Conservation (phyloP, 164 flowering plant genomes). For the Stephania yunnanensis region DNA sequence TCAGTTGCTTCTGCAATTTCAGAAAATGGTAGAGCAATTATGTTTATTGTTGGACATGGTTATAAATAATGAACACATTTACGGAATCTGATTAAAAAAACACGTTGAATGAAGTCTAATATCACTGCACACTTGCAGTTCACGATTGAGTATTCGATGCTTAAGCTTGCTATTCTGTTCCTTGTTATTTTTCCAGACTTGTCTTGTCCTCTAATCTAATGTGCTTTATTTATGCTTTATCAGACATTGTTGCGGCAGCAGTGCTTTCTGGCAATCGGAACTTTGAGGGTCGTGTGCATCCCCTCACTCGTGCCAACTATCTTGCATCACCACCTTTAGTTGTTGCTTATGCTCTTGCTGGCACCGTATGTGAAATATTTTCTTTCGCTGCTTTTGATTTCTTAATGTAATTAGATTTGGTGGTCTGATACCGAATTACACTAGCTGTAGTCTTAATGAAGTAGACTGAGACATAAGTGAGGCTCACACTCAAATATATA, state of each 20-base stretch:
- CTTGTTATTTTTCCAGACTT: not conserved
- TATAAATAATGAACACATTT: too few relatives aligned
- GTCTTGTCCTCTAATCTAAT: not conserved
- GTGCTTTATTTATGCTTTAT: not conserved
- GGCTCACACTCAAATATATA: not conserved
- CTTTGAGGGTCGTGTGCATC: constrained; percentile 97
- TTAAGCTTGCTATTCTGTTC: not conserved
- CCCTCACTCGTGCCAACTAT: constrained; percentile 91
- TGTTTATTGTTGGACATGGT: constrained; percentile 40
- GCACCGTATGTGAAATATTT: constrained; percentile 47
- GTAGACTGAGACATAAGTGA: not conserved
- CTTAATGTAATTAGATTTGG: not conserved
- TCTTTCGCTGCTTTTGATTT: not conserved
- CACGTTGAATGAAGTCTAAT: not conserved
- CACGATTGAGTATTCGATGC: not conserved
- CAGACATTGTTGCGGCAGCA: constrained; percentile 87
- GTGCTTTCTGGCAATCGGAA: constrained; percentile 97
- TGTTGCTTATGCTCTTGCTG: constrained; percentile 97
- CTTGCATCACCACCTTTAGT: constrained; percentile 98
- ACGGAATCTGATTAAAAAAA: too few relatives aligned
- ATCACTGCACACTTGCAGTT: not conserved
- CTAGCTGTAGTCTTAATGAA: not conserved
- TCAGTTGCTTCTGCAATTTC: constrained; percentile 66
- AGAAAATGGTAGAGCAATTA: constrained; percentile 70
- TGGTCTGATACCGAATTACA: not conserved